These are phyloP conservation scores for Thraustotheca clavata DNA, from an alignment of 352 stramenopile species.

Conservation along the genomic window DNA sequence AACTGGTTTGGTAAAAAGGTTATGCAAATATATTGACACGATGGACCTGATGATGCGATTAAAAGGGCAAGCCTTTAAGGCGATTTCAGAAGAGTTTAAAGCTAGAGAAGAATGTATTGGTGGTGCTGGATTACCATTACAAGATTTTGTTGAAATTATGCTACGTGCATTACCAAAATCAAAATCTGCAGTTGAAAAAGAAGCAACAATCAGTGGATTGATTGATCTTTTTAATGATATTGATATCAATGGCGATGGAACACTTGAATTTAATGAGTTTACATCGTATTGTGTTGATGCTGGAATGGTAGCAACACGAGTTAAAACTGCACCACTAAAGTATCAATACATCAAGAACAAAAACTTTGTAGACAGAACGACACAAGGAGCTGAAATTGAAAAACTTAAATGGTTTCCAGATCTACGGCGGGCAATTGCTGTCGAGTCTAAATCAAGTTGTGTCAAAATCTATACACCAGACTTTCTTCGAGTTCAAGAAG, in stretches of 20 bases:
- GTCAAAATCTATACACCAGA: slow-evolving; percentile 56
- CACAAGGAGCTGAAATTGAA: slow-evolving; percentile 45
- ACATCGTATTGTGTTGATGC: slow-evolving; percentile 82
- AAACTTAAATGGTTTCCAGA: slow-evolving; percentile 61
- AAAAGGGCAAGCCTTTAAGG: slow-evolving; percentile 59
- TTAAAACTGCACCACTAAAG: slow-evolving; percentile 39
- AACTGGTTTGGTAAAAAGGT: no score
- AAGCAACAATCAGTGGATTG: slow-evolving; percentile 43
- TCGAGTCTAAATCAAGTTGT: slow-evolving; percentile 53
- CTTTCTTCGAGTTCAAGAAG: slow-evolving; percentile 3
- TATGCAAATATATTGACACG: background rate
- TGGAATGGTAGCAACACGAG: slow-evolving; percentile 64
- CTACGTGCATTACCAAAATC: slow-evolving; percentile 40
- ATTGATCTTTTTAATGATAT: slow-evolving; percentile 81
- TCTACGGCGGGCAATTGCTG: slow-evolving; percentile 49
- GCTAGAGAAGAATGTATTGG: slow-evolving; percentile 50
- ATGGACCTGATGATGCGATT: slow-evolving; percentile 83
- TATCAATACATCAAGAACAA: slow-evolving; percentile 60
- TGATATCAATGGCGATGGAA: slow-evolving; percentile 80
- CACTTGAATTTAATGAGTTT: slow-evolving; percentile 82
- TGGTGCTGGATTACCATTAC: slow-evolving; percentile 40
- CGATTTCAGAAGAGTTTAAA: slow-evolving; percentile 71
- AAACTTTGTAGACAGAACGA: slow-evolving; percentile 49
- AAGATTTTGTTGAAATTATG: slow-evolving; percentile 78
- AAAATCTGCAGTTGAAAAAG: slow-evolving; percentile 38